A percentile compares a stretch with the other conserved stretches of the same genome.
These are phyloP conservation scores for Debaryomycetaceae sp. DNA, from an alignment of 1,139 yeast species.

Conservation along the genomic window DNA sequence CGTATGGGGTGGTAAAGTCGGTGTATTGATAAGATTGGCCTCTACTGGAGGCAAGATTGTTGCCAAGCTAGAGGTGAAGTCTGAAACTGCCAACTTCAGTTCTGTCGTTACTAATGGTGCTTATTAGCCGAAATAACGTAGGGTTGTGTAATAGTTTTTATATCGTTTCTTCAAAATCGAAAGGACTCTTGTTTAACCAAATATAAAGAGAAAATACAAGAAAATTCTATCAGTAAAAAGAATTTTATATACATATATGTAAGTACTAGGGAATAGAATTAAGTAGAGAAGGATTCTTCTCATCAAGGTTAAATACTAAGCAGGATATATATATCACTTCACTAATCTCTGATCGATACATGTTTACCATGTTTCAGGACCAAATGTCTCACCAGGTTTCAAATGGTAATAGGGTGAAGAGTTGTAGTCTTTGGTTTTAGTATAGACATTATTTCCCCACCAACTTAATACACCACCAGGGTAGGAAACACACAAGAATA, in stretches of 20 bases:
- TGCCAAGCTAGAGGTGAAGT: constrained; percentile 70
- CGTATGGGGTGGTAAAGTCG: constrained; percentile 70
- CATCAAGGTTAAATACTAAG: no score
- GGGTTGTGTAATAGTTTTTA: neutral
- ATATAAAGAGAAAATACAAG: neutral
- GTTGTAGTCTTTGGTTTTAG: constrained; percentile 15
- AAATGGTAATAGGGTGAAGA: constrained; percentile 25
- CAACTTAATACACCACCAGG: constrained; percentile 25
- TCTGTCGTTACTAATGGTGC: constrained; percentile 45
- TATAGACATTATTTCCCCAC: constrained; percentile 34
- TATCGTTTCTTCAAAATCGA: neutral
- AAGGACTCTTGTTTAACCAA: neutral
- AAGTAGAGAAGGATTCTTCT: no score
- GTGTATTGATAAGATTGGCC: constrained; percentile 69
- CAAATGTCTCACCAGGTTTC: constrained; percentile 32
- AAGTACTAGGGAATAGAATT: no score
- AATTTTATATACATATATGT: no score
- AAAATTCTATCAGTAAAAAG: no score
- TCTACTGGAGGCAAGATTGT: constrained; percentile 67
- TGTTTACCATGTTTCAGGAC: constrained; percentile 41
- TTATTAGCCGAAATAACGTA: neutral
- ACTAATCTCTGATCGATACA: no score
- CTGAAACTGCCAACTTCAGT: constrained; percentile 53
- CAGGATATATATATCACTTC: no score
- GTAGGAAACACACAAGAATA: constrained; percentile 36